phyloP scores from a whole-genome alignment of 2,329 filamentous ascomycete genomes.

The Aspergillus caelatus region DNA sequence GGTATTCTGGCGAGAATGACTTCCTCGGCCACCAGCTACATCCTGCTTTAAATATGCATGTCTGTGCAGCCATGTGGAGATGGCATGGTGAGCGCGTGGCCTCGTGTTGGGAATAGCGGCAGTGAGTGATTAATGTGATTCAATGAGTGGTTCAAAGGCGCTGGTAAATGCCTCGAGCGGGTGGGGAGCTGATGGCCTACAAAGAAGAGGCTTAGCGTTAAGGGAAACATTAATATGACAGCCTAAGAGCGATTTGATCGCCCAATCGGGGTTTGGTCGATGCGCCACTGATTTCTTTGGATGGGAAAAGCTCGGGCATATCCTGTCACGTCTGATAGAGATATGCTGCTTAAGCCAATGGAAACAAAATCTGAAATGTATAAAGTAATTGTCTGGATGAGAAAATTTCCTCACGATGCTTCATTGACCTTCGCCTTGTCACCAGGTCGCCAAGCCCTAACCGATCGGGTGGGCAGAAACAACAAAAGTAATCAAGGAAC shows the following conservation, averaged over 20 bases:
- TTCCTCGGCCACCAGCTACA: background rate
- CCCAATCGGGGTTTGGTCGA: background rate
- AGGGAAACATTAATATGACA: background rate
- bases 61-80: background rate
- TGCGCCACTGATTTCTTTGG: background rate
- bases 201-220: background rate
- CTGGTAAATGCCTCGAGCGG: background rate
- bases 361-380: background rate
- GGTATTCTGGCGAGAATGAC: too few relatives aligned
- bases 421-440: background rate
- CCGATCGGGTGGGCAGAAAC: background rate
- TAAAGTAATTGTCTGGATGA: background rate
- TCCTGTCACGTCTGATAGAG: background rate
- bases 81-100: background rate
- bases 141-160: background rate
- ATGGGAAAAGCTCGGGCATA: background rate
- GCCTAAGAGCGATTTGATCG: conserved; percentile 1
- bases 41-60: background rate
- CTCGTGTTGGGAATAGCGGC: background rate
- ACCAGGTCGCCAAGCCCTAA: background rate
- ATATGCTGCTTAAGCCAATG: background rate
- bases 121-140: background rate
- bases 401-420: background rate
- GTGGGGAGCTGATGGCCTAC: background rate
- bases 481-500: background rate